Evolutionary conservation across 257 asterid genomes (phyloP).

Genomic region (Solanum lycopersicoides): DNA sequence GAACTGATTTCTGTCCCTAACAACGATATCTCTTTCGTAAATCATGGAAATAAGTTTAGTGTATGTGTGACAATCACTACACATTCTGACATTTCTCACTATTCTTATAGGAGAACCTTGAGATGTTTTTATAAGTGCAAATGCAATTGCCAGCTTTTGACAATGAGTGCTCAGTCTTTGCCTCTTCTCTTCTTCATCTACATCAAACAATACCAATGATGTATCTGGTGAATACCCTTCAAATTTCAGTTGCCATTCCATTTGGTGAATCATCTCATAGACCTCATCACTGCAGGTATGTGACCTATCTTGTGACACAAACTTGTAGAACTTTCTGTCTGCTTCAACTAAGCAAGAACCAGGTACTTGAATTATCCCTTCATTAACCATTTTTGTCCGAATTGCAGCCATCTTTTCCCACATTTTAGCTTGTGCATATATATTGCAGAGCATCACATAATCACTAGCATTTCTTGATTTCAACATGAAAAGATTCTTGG

Average conservation of each 20-base stretch:
- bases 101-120: constrained; percentile 38
- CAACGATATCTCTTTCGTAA: constrained; percentile 51
- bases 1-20: constrained; percentile 64
- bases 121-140: constrained; percentile 38
- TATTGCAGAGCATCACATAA: constrained; percentile 41
- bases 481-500: constrained; percentile 20
- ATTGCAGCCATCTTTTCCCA: constrained; percentile 42
- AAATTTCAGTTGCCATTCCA: constrained; percentile 87
- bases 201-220: constrained; percentile 40
- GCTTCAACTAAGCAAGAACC: constrained; percentile 60
- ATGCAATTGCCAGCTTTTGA: constrained; percentile 81
- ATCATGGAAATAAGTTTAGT: constrained; percentile 56
- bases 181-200: constrained; percentile 74
- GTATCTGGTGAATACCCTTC: constrained; percentile 72
- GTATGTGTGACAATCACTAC: constrained; percentile 75
- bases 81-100: constrained; percentile 79
- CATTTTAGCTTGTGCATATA: constrained; percentile 51
- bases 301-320: constrained; percentile 46
- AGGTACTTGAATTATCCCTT: constrained; percentile 26
- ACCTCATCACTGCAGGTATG: constrained; percentile 32
- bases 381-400: constrained; percentile 31
- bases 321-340: constrained; percentile 38
- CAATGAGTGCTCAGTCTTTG: constrained; percentile 50
- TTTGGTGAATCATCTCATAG: constrained; percentile 70
- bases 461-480: constrained; percentile 49